A percentile compares a stretch with the other conserved stretches of the same genome.
Evolutionary conservation across 78 protist species (phyloP).

Genomic region (Dictyostelium firmibasis): DNA sequence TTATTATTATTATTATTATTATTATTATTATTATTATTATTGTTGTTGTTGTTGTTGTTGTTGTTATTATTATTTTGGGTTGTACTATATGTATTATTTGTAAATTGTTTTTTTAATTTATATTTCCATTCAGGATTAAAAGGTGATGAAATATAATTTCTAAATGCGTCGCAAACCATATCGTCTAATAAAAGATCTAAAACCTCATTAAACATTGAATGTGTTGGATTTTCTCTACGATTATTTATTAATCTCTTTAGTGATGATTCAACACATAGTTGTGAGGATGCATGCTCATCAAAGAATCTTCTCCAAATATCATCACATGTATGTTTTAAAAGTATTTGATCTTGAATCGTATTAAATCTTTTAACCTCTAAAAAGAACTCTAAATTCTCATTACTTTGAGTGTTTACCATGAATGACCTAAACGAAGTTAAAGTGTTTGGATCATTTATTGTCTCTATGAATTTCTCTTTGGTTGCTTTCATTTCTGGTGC

Average conservation of each 20-base stretch:
- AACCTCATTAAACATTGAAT: slow-evolving; percentile 41
- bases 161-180: slow-evolving; percentile 62
- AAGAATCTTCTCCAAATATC: slow-evolving; percentile 76
- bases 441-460: slow-evolving; percentile 21
- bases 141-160: slow-evolving; percentile 34
- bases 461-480: slow-evolving; percentile 49
- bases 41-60: slow-evolving; percentile 5
- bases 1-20: neutral
- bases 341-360: neutral
- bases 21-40: neutral
- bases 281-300: slow-evolving; percentile 12
- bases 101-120: neutral
- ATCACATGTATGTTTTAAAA: slow-evolving; percentile 1
- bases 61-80: slow-evolving; percentile 5
- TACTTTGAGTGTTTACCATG: slow-evolving; percentile 36
- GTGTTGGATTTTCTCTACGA: neutral
- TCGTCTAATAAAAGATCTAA: slow-evolving; percentile 43
- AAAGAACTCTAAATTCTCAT: slow-evolving; percentile 39
- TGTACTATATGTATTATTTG: neutral
- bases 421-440: slow-evolving; percentile 6
- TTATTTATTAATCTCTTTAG: neutral
- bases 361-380: slow-evolving; percentile 54
- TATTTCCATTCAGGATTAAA: slow-evolving; percentile 64
- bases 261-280: slow-evolving; percentile 20
- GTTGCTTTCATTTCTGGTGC: slow-evolving; percentile 70